Base-by-base conservation (phyloP, 1,284 basidiomycete species). In the Cutaneotrichosporon spelunceum region DNA sequence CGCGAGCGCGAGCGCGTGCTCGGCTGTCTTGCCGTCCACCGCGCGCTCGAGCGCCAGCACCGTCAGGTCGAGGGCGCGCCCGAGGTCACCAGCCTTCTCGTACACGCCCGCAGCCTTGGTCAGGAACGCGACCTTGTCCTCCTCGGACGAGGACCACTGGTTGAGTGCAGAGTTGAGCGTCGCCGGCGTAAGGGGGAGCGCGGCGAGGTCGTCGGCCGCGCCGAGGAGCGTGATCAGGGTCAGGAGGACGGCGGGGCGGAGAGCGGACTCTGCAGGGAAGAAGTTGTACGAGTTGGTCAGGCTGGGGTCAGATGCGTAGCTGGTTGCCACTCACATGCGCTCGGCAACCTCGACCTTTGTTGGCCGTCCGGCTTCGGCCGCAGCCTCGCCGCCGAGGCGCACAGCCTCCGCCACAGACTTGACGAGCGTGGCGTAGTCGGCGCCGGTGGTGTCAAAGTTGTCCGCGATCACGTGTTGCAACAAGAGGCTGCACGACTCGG, bases 251-350 rank as follows among this genome's bases (percentile, higher is more conserved):
- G 82, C 70, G 49, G 87, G 79, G 29, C 91, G 86, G 59, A 89
- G 81, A 13, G 86, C 72, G 7, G 91, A 92, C 47, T 80, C 81
- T 59, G 86, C 82, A 26, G 91, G 88, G 24, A 89, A 81, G 21
- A 87, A 84, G 76, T 95, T 94, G 85, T 93, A 94, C 36, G 93
- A 80, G 78, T 93, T 93, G 56, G 90, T 88, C 33, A 95, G 80
- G 73, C 92, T 93, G 68, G 11, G 44, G 19, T 60, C 59, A 54
- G 30, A 53, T 30, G 14, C 23, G 30, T 8, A 19, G 19, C 19
- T 7, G 23, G 2, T 16, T 50, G 48, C 29, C 9, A 70, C 76
- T 72, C 61, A 79, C 78, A 79, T 72, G 57, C 77, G 63, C 53
- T 65, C 70, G 36, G 74, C 78, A 21, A 69, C 68, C 66, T 79